Evolutionary conservation across 495 filamentous ascomycete species (phyloP), one percentile per base, ranked within the genome.

Genomic region (Neurospora sp.): DNA sequence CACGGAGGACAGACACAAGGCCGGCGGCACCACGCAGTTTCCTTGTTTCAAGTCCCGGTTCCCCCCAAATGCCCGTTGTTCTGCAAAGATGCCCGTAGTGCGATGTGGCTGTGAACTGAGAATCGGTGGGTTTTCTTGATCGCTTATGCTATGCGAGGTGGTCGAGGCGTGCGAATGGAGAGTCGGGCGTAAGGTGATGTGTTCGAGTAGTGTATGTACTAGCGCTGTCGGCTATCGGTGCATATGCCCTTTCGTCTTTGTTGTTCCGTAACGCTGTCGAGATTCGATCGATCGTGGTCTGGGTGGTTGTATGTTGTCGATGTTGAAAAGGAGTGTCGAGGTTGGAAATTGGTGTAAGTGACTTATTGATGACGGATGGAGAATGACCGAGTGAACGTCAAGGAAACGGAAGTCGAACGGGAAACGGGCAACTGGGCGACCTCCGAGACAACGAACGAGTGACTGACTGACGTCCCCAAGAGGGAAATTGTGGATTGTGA

Each of bases 171-270:
- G 54, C 12, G 54, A 18, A 35, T 9, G 14, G 12, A 31, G 11
- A 59, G 20, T 59, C 1, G 14, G 14, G 27, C 14, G 27, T 27
- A 66, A 18, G 27, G 54, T 35, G 14, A 18, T 18, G 3, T 66
- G 54, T 35, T 66, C 5, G 54, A 37, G 20, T 59, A 27, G 54
- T 35, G 11, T 69, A 72, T 54, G 74, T 76, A 72, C 76, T 76
- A 77, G 72, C 72, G 72, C 74, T 74, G 44, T 74, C 66, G 74
- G 74, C 69, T 74, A 75, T 69, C 74, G 70, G 27, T 31, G 27
- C 54, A 66, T 66, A 37, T 66, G 54, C 54, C 27, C 48, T 59
- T 59, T 27, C 20, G 46, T 66, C 1, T 4, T 59, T 66, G 54
- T 35, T 66, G 23, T 18, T 62, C 7, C 27, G 54, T 62, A 31